These are phyloP conservation scores for Xerocomus nothofagi DNA, from an alignment of 1,284 basidiomycete species.

Conservation along the genomic window DNA sequence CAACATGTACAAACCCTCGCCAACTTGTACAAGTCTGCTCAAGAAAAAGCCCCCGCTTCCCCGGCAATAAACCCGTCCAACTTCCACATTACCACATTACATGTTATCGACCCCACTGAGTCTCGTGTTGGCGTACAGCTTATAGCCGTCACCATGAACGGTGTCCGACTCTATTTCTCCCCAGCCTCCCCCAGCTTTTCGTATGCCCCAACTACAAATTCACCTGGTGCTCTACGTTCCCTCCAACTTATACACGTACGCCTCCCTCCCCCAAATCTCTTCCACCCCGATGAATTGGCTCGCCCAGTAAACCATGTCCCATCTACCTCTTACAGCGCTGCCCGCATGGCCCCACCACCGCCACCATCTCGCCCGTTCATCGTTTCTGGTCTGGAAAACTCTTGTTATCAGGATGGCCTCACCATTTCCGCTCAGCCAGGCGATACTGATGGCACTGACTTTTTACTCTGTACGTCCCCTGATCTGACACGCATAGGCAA, in stretches of 20 bases:
- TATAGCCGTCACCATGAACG: slow-evolving; percentile 77
- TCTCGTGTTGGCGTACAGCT: slow-evolving; percentile 70
- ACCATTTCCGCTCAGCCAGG: slow-evolving; percentile 68
- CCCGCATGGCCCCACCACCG: slow-evolving; percentile 42
- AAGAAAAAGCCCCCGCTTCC: slow-evolving; percentile 74
- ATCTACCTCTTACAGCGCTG: slow-evolving; percentile 43
- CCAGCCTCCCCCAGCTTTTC: slow-evolving; percentile 45
- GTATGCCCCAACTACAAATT: slow-evolving; percentile 29
- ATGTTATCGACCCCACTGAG: slow-evolving; percentile 61
- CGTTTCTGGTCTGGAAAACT: slow-evolving; percentile 53
- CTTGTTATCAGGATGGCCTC: slow-evolving; percentile 65
- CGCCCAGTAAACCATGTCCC: slow-evolving; percentile 46
- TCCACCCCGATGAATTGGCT: slow-evolving; percentile 71
- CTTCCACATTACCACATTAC: slow-evolving; percentile 65
- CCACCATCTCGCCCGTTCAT: slow-evolving; percentile 54
- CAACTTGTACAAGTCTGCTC: slow-evolving; percentile 67
- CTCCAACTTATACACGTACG: slow-evolving; percentile 76
- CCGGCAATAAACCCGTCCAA: slow-evolving; percentile 66
- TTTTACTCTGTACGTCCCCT: slow-evolving; percentile 73
- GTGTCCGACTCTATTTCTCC: slow-evolving; percentile 79
- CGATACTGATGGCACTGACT: slow-evolving; percentile 72
- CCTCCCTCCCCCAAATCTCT: slow-evolving; percentile 72
- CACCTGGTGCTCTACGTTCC: slow-evolving; percentile 42
- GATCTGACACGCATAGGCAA: slow-evolving; percentile 71
- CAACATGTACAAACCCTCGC: slow-evolving; percentile 68